Conservation (phyloP, 2,329 filamentous ascomycete species). For the Ophiocordyceps camponoti-floridani region DNA sequence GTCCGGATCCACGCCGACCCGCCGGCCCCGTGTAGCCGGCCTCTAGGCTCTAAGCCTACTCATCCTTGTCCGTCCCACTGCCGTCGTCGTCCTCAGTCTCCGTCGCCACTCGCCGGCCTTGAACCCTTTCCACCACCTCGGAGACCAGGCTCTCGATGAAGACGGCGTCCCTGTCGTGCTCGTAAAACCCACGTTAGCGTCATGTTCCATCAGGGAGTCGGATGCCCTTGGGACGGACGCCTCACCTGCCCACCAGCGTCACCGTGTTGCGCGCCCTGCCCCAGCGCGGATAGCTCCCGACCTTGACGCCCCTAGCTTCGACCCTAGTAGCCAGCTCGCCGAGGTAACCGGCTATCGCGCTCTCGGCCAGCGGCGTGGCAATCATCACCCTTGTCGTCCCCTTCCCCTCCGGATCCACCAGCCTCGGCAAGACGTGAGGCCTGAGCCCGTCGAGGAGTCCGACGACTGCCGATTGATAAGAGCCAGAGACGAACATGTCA, state of each 20-base stretch:
- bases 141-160: slow-evolving; percentile 63
- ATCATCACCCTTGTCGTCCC: slow-evolving; percentile 65
- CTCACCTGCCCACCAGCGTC: slow-evolving; percentile 54
- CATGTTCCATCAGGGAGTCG: too few species aligned
- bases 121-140: slow-evolving; percentile 60
- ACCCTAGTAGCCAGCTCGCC: slow-evolving; percentile 62
- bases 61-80: slow-evolving; percentile 1
- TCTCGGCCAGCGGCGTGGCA: slow-evolving; percentile 77
- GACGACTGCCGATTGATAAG: slow-evolving; percentile 33
- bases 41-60: not conserved
- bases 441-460: slow-evolving; percentile 61
- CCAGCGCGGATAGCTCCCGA: slow-evolving; percentile 91
- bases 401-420: slow-evolving; percentile 66
- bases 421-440: slow-evolving; percentile 47
- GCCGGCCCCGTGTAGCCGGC: not conserved
- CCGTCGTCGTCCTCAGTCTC: slow-evolving; percentile 54
- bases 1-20: too few species aligned
- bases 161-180: slow-evolving; percentile 38
- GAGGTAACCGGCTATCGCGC: slow-evolving; percentile 64
- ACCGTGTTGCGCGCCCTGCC: slow-evolving; percentile 77
- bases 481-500: not conserved
- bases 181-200: too few species aligned
- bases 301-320: slow-evolving; percentile 64
- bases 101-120: slow-evolving; percentile 47
- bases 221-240: too few species aligned